A percentile compares a stretch with the other conserved stretches of the same genome.
These are phyloP conservation scores for Stylonectria norvegica DNA, from an alignment of 2,329 filamentous ascomycete genomes.

Conservation along the genomic window DNA sequence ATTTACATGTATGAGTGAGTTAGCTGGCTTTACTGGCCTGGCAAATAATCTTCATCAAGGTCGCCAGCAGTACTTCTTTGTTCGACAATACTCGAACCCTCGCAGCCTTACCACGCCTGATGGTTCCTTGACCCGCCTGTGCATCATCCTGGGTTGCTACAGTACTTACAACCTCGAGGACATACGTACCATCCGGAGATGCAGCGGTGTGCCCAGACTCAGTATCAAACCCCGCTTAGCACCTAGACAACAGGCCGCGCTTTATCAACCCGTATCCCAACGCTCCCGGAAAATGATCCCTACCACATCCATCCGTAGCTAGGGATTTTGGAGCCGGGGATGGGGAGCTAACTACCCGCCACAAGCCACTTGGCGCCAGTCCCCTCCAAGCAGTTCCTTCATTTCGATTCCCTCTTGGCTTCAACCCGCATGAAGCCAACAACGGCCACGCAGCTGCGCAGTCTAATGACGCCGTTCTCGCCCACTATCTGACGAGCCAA, in stretches of 20 bases:
- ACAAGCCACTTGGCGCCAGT: constrained; percentile 12
- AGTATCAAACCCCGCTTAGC: too few relatives aligned
- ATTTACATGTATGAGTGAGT: constrained; percentile 27
- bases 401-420: constrained; percentile 10
- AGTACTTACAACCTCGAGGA: constrained; percentile 1
- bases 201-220: too few relatives aligned
- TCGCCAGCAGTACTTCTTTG: too few relatives aligned
- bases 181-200: constrained; percentile 2
- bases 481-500: constrained; percentile 27
- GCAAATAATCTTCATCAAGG: too few relatives aligned
- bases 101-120: constrained; percentile 24
- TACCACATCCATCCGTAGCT: constrained; percentile 5
- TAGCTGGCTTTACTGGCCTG: constrained; percentile 20
- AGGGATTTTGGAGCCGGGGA: constrained; percentile 1
- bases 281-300: constrained; percentile 16
- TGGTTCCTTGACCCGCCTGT: constrained; percentile 14
- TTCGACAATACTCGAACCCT: constrained; percentile 16
- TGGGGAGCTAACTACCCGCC: constrained; percentile 9
- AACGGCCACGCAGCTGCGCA: constrained; percentile 22
- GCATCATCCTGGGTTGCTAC: constrained; percentile 19
- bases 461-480: constrained; percentile 13
- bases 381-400: constrained; percentile 5
- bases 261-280: constrained; percentile 4
- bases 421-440: constrained; percentile 19
- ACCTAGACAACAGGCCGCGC: constrained; percentile 13